Base-by-base conservation (phyloP, 331 rosid genomes). In the Dryas integrifolia region DNA sequence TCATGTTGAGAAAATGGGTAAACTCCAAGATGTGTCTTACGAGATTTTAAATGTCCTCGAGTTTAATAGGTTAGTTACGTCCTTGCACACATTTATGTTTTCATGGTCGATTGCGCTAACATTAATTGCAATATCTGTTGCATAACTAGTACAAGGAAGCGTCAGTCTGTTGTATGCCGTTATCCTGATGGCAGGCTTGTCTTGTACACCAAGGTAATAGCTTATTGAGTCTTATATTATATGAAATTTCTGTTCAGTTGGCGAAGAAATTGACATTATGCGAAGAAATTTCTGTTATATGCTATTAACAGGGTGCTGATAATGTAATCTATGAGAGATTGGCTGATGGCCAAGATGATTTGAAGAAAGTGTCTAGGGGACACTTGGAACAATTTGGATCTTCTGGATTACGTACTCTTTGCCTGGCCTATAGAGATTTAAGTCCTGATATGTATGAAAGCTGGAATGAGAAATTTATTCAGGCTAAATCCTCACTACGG, bases 11-110 rank as follows among this genome's bases (percentile, higher is more conserved):
- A 89, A 89, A 84, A 82, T 94, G 65, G 98, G 98, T 38, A 81
- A 72, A 75, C 69, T 84, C 52, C 89, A 88, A 87, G 98, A 91
- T 76, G 84, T 80, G 72, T 72, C 90, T 72, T 94, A 91, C 41
- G 98, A 94, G 86, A 89, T 94, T 86, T 82, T 94, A 73, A 94
- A 94, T 82, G 98, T 94, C 53, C 98, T 94, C 1, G 98, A 94
- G 90, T 94, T 94, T 82, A 94, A 94, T 73, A 94, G 98, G 98
- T 94, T 69, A 16, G 65, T 45, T 38, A 45, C 61, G 52, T 74
- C 56, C 43, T 52, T 11, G n/a, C 16, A 45, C 18, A 46, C 38
- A 51, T 50, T 72, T 49, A 65, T 62, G 21, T 60, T 24, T 57
- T 64, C 67, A 55, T 21, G 60, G 62, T 71, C 56, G 59, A 58